Percentiles rank a stretch among this genome's conserved stretches.
These are phyloP conservation scores for Populus tomentosa DNA, from an alignment of 441 rosid genomes.

Conservation along the genomic window DNA sequence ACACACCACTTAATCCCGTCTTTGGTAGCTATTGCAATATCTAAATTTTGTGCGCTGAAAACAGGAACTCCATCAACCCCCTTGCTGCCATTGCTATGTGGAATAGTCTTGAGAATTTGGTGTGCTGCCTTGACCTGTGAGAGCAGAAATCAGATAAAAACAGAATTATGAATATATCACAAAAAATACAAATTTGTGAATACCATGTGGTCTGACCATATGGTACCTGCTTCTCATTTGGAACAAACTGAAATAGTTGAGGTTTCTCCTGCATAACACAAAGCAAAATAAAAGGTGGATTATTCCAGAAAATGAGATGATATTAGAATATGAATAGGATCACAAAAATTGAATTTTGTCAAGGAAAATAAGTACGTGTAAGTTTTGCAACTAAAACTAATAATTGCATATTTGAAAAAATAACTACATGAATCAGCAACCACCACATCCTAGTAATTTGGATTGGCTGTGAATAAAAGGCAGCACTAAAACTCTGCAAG, in stretches of 20 bases:
- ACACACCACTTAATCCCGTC: slow-evolving; percentile 88
- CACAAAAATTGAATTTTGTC: background rate
- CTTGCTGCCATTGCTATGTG: slow-evolving; percentile 46
- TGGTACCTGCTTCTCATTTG: slow-evolving; percentile 88
- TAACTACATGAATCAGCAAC: background rate
- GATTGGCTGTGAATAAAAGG: background rate
- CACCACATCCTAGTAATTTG: background rate
- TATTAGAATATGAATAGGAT: background rate
- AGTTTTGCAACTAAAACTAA: background rate
- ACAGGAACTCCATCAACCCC: slow-evolving; percentile 90
- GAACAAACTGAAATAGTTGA: slow-evolving; percentile 87
- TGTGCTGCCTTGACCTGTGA: slow-evolving; percentile 87
- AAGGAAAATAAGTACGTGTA: background rate
- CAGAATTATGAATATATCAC: background rate
- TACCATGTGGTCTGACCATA: background rate
- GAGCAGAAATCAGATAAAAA: slow-evolving; percentile 3
- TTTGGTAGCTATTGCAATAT: slow-evolving; percentile 89
- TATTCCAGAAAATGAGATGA: background rate
- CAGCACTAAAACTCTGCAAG: background rate
- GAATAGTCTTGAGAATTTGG: slow-evolving; percentile 67
- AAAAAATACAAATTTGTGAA: background rate
- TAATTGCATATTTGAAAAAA: background rate
- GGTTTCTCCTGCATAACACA: slow-evolving; percentile 72
- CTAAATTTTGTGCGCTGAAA: slow-evolving; percentile 86
- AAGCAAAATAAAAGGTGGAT: background rate